These are phyloP conservation scores for Thalassiosira profunda DNA, from an alignment of 108 stramenopile species.

Conservation along the genomic window DNA sequence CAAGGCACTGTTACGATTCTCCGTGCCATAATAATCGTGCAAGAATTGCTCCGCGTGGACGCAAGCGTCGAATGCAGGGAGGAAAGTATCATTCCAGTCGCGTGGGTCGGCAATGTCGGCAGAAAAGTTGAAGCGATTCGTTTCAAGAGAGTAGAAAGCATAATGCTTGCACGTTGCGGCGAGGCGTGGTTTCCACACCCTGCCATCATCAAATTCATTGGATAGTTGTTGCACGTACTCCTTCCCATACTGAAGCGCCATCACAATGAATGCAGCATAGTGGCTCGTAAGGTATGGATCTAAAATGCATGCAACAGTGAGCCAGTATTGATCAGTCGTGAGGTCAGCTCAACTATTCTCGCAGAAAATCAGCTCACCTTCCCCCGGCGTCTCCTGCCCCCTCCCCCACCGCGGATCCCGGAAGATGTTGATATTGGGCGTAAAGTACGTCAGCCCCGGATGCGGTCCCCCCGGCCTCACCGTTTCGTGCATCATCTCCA, in stretches of 20 bases:
- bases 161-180: slow-evolving; percentile 80
- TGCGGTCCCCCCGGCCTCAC: too few relatives aligned
- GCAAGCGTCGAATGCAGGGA: slow-evolving; percentile 71
- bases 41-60: slow-evolving; percentile 33
- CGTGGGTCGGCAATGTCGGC: slow-evolving; percentile 31
- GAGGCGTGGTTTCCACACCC: slow-evolving; percentile 36
- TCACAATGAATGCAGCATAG: slow-evolving; percentile 61
- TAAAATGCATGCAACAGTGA: too few relatives aligned
- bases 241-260: slow-evolving; percentile 49
- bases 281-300: slow-evolving; percentile 63
- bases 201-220: too few relatives aligned
- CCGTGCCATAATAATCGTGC: slow-evolving; percentile 41
- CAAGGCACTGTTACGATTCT: slow-evolving; percentile 19
- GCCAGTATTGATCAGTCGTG: too few relatives aligned
- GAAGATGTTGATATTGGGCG: slow-evolving; percentile 71
- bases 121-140: slow-evolving; percentile 60
- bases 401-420: slow-evolving; percentile 86
- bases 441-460: slow-evolving; percentile 65
- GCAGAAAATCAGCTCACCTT: too few relatives aligned
- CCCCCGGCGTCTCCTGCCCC: slow-evolving; percentile 69
- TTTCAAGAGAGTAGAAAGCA: slow-evolving; percentile 63
- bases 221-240: background rate
- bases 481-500: too few relatives aligned
- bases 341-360: too few relatives aligned
- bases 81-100: slow-evolving; percentile 66